A percentile compares a stretch with the other conserved stretches of the same genome.
Conservation (phyloP, 176 grass and related monocot genomes). For the Musa schizocarpa region DNA sequence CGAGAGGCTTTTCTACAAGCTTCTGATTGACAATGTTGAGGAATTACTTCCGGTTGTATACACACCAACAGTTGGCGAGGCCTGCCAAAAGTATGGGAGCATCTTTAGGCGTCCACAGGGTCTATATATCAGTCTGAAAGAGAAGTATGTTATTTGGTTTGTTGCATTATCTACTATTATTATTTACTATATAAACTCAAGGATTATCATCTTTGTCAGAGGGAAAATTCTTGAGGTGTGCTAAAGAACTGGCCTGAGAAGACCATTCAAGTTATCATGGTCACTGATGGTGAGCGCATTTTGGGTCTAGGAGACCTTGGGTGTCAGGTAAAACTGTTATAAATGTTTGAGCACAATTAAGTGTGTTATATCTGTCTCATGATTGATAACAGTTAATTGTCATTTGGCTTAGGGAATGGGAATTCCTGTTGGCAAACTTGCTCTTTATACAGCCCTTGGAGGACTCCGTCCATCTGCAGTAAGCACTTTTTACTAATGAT, state of each 20-base stretch:
- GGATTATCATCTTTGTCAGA: conserved; percentile 28
- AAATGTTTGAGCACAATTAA: neutral
- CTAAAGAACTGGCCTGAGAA: conserved; percentile 98
- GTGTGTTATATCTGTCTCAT: conserved; percentile 1
- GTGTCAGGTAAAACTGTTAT: conserved; percentile 65
- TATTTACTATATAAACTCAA: conserved; percentile 7
- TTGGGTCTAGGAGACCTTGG: conserved; percentile 98
- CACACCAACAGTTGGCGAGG: conserved; percentile 94
- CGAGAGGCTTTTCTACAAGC: conserved; percentile 94
- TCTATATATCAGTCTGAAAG: conserved; percentile 89
- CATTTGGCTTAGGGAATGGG: conserved; percentile 78
- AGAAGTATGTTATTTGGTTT: conserved; percentile 58
- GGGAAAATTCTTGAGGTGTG: conserved; percentile 88
- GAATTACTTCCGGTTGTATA: conserved; percentile 92
- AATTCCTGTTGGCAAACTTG: conserved; percentile 98
- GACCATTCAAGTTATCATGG: conserved; percentile 81
- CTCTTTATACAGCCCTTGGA: conserved; percentile 94
- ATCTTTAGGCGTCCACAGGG: conserved; percentile 85
- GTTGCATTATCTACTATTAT: conserved; percentile 6
- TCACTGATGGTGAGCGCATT: conserved; percentile 99
- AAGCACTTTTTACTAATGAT: conserved; percentile 11
- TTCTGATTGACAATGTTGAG: conserved; percentile 97
- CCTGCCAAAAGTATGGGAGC: conserved; percentile 99
- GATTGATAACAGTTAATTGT: conserved; percentile 16
- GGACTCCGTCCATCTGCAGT: conserved; percentile 88